A percentile compares a stretch with the other conserved stretches of the same genome.
Conservation (phyloP, 371 early-diverging fungal genomes). For the Mucor piriformis region DNA sequence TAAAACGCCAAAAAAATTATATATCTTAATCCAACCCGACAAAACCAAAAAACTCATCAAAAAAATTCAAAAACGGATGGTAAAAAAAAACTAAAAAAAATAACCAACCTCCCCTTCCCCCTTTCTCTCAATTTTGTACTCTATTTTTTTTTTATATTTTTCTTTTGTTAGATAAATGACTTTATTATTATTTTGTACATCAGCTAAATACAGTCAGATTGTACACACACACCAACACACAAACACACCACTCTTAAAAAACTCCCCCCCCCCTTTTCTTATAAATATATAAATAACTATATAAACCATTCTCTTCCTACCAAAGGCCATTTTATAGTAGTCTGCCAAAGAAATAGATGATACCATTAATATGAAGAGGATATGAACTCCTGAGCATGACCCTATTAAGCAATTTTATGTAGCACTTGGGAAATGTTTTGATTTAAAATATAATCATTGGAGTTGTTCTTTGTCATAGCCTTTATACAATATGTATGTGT, state of each 20-base stretch:
- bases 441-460: too few species aligned
- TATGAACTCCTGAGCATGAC: too few species aligned
- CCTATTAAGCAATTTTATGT: too few species aligned
- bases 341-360: too few species aligned
- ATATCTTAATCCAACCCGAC: background rate
- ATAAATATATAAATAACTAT: conserved; percentile 5
- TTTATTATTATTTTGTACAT: conserved; percentile 16
- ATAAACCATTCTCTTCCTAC: too few species aligned
- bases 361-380: too few species aligned
- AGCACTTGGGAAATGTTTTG: too few species aligned
- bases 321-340: too few species aligned
- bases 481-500: too few species aligned
- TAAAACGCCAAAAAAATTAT: background rate
- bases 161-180: conserved; percentile 5
- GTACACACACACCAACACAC: conserved; percentile 6
- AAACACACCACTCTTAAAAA: background rate
- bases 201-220: conserved; percentile 7
- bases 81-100: too few species aligned
- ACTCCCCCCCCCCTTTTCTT: background rate
- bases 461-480: too few species aligned
- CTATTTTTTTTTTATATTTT: background rate
- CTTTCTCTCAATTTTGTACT: conserved; percentile 3
- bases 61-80: background rate
- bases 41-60: conserved; percentile 1
- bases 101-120: background rate